These are phyloP conservation scores for Malassezia equina DNA, from an alignment of 1,284 basidiomycete genomes.

Conservation along the genomic window DNA sequence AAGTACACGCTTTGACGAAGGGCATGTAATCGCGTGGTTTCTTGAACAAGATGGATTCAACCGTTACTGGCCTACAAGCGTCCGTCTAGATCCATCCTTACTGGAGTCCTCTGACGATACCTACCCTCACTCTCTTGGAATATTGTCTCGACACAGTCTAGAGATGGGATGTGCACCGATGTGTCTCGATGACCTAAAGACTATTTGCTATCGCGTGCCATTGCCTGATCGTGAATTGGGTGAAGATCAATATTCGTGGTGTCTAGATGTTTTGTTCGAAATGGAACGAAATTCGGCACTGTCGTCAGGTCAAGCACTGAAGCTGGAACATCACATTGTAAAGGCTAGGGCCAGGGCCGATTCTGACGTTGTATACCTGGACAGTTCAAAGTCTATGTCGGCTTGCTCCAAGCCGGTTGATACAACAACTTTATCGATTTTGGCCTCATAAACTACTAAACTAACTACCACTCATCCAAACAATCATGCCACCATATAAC, in stretches of 20 bases:
- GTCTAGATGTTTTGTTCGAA: slow-evolving; percentile 12
- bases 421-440: not conserved
- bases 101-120: not conserved
- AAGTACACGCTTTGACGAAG: slow-evolving; percentile 19
- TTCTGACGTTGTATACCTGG: not conserved
- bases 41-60: slow-evolving; percentile 6
- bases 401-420: not conserved
- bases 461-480: not conserved
- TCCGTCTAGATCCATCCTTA: slow-evolving; percentile 9
- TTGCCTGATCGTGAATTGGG: slow-evolving; percentile 15
- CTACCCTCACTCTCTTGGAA: not conserved
- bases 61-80: slow-evolving; percentile 6
- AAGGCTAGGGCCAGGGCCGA: not conserved
- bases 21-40: slow-evolving; percentile 12
- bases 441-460: not conserved
- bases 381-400: not conserved
- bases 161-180: not conserved
- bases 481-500: not conserved
- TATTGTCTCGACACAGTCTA: slow-evolving; percentile 1
- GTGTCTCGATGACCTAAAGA: slow-evolving; percentile 14
- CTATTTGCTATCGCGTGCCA: slow-evolving; percentile 5
- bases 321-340: slow-evolving; percentile 1
- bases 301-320: slow-evolving; percentile 6
- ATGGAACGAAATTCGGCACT: slow-evolving; percentile 1
- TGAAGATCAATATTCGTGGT: slow-evolving; percentile 15